Base-by-base conservation (phyloP, 768 basidiomycete species). In the Wakefieldia striispora region DNA sequence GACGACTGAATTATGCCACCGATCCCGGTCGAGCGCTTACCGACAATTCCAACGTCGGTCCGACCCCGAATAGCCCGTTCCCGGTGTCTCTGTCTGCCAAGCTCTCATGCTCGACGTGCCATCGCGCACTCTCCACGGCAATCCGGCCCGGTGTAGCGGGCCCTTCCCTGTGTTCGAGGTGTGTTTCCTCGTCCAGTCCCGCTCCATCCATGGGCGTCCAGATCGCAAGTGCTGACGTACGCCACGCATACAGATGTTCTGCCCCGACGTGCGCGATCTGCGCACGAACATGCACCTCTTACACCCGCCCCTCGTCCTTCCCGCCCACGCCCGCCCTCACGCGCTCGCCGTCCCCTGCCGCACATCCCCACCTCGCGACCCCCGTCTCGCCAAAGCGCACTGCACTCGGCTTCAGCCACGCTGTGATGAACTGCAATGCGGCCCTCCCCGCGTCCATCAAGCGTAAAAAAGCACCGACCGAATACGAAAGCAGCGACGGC, bases 261-360 rank as follows among this genome's bases (percentile, higher is more conserved):
- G 59, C 66, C 11, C 55, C 65, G 37, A 70, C 62, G 16, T 73
- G 72, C 44, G 55, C 60, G 4, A 62, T 73, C 37, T 73, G 72
- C 42, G 56, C 72, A 14, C 62, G 72, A 12, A 74, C 64, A 23
- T 73, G 72, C 41, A 69, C 67, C 21, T 70, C 64, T 1, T 67
- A 61, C 23, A 65, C 54, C 26, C 57, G 57, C 14, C 66, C 63
- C 2, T 51, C 61, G 12, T 73, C 70, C 29, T 44, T 61, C 19
- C 71, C 72, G 20, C 69, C 71, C 2, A 73, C 71, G 1, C 72
- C 71, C 3, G 65, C 65, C 19, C 64, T 71, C 42, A 70, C 68
- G 2, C 61, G 62, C 34, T 67, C 69, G 5, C 62, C 72, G 7
- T 67, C 67, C 26, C 62, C 56, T 12, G 51, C 67, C 1, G 53